These are phyloP conservation scores for Vanilla planifolia DNA, from an alignment of 106 monocot genomes.

Conservation along the genomic window DNA sequence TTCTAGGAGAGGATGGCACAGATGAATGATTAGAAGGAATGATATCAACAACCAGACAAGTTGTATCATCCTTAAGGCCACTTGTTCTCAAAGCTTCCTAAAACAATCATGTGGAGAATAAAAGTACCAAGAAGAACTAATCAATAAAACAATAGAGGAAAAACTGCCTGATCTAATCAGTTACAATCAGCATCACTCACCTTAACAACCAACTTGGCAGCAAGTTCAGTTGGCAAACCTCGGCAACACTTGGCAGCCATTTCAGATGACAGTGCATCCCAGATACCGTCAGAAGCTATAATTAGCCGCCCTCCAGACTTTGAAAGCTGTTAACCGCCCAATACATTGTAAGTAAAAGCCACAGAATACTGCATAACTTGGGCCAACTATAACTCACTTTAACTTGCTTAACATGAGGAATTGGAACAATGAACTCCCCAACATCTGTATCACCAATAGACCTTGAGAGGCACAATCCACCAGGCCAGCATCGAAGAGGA, in stretches of 20 bases:
- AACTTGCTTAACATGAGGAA: slow-evolving; percentile 99
- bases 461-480: slow-evolving; percentile 93
- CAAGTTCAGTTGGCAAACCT: slow-evolving; percentile 77
- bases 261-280: slow-evolving; percentile 88
- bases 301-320: slow-evolving; percentile 79
- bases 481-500: slow-evolving; percentile 96
- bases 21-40: slow-evolving; percentile 47
- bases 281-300: slow-evolving; percentile 97
- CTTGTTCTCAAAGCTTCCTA: slow-evolving; percentile 89
- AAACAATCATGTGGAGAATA: slow-evolving; percentile 3
- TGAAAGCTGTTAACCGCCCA: slow-evolving; percentile 51
- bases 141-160: slow-evolving; percentile 2
- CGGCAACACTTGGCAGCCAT: slow-evolving; percentile 75
- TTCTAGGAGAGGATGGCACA: slow-evolving; percentile 38
- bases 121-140: slow-evolving; percentile 1
- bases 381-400: slow-evolving; percentile 43
- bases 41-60: slow-evolving; percentile 91
- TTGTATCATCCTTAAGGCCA: slow-evolving; percentile 97
- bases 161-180: background rate
- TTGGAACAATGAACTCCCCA: slow-evolving; percentile 93
- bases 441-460: slow-evolving; percentile 97
- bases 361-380: background rate
- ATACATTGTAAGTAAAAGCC: slow-evolving; percentile 1
- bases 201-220: slow-evolving; percentile 96
- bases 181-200: slow-evolving; percentile 20